These are phyloP conservation scores for Fusarium sp. DNA, from an alignment of 2,329 filamentous ascomycete genomes.

Conservation along the genomic window DNA sequence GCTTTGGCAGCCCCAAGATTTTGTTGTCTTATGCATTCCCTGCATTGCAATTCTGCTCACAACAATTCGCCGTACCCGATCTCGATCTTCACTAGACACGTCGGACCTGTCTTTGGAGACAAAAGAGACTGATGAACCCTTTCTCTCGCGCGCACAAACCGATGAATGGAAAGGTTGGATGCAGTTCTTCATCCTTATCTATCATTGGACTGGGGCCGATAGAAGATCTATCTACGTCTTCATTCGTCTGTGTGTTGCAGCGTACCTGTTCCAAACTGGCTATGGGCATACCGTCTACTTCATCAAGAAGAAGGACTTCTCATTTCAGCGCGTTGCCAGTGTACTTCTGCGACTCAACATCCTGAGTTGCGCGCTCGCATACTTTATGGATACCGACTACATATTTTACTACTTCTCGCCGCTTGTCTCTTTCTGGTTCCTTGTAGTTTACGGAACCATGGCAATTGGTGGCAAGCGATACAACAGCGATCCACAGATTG, in stretches of 20 bases:
- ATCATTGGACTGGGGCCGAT: constrained; percentile 66
- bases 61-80: constrained; percentile 26
- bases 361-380: constrained; percentile 62
- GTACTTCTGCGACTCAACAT: constrained; percentile 68
- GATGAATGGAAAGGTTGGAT: constrained; percentile 75
- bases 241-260: constrained; percentile 63
- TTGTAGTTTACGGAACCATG: constrained; percentile 64
- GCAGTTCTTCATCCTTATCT: constrained; percentile 64
- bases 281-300: constrained; percentile 71
- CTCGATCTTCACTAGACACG: neutral
- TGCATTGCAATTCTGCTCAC: constrained; percentile 3
- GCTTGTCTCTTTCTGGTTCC: constrained; percentile 70
- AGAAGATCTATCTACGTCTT: constrained; percentile 61
- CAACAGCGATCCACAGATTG: constrained; percentile 56
- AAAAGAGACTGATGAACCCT: neutral
- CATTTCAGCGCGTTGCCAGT: constrained; percentile 59
- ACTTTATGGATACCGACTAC: constrained; percentile 65
- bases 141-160: constrained; percentile 54
- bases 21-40: constrained; percentile 17
- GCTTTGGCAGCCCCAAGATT: constrained; percentile 21
- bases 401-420: constrained; percentile 67
- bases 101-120: neutral
- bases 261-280: constrained; percentile 70
- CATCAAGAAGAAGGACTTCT: constrained; percentile 65
- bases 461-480: constrained; percentile 49